A percentile compares a stretch with the other conserved stretches of the same genome.
phyloP scores from a whole-genome alignment of 2,329 filamentous ascomycete genomes.

The Mariannaea elegans region DNA sequence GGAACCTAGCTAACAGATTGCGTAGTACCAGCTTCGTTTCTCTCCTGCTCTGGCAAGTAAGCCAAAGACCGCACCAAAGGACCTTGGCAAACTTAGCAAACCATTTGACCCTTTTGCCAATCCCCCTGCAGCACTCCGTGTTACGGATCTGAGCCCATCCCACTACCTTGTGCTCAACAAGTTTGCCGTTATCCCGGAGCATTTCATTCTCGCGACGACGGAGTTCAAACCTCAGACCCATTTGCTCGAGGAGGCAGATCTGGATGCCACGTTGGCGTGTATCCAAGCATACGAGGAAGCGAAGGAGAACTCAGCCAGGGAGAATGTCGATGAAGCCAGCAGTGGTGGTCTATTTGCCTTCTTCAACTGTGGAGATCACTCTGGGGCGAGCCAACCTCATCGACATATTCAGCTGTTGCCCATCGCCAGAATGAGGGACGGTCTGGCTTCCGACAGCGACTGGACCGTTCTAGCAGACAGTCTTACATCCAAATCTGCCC shows the following conservation, averaged over 20 bases:
- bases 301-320: background rate
- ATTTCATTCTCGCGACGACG: constrained; percentile 77
- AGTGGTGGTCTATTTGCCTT: constrained; percentile 66
- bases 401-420: constrained; percentile 77
- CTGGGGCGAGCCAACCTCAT: constrained; percentile 77
- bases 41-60: constrained; percentile 75
- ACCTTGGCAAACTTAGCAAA: constrained; percentile 45
- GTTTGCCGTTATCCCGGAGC: constrained; percentile 74
- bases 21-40: constrained; percentile 77
- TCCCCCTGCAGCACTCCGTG: constrained; percentile 62
- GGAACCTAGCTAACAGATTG: constrained; percentile 1
- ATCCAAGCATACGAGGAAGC: constrained; percentile 61
- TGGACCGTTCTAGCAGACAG: constrained; percentile 62
- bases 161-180: constrained; percentile 79
- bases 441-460: constrained; percentile 45
- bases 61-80: constrained; percentile 56
- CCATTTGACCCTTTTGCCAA: constrained; percentile 72
- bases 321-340: constrained; percentile 8
- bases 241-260: constrained; percentile 66
- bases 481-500: constrained; percentile 45
- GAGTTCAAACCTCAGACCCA: constrained; percentile 71
- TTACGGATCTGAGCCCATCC: constrained; percentile 58
- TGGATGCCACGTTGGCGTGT: constrained; percentile 69
- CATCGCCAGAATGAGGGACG: constrained; percentile 68
- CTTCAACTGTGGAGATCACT: constrained; percentile 75